Conservation (phyloP, 148 eudicot genomes). For the Rhododendron ferrugineum region DNA sequence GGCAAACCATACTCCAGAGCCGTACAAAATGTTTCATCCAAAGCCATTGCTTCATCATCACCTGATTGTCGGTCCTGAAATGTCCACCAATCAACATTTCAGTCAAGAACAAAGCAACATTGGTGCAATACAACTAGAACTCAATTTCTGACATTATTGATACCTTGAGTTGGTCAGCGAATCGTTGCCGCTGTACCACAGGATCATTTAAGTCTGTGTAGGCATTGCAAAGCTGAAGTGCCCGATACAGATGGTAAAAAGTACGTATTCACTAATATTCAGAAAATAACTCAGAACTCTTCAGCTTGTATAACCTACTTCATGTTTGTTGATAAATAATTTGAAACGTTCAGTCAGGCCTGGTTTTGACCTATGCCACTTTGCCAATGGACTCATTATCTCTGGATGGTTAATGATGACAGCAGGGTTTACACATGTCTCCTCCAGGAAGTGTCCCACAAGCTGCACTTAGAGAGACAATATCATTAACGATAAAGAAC, state of each 20-base stretch:
- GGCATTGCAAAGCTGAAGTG: slow-evolving; percentile 77
- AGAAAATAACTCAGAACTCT: not conserved
- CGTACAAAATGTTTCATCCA: slow-evolving; percentile 87
- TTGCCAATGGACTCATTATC: slow-evolving; percentile 94
- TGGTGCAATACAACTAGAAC: not conserved
- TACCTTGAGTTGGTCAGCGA: slow-evolving; percentile 93
- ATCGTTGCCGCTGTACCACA: slow-evolving; percentile 81
- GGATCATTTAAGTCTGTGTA: slow-evolving; percentile 94
- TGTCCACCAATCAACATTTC: too few relatives aligned
- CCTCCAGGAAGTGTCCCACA: slow-evolving; percentile 94
- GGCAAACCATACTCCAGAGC: slow-evolving; percentile 90
- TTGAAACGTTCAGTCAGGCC: slow-evolving; percentile 89
- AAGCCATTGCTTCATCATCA: slow-evolving; percentile 99
- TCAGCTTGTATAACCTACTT: slow-evolving; percentile 34
- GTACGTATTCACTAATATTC: too few relatives aligned
- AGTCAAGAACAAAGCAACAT: too few relatives aligned
- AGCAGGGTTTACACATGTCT: slow-evolving; percentile 72
- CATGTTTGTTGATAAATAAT: slow-evolving; percentile 84
- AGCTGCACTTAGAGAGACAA: slow-evolving; percentile 39
- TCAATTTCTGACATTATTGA: not conserved
- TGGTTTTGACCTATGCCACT: slow-evolving; percentile 90
- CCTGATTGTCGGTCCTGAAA: too few relatives aligned
- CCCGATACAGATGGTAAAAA: not conserved
- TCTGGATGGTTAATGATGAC: slow-evolving; percentile 89
- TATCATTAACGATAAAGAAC: too few relatives aligned